Percentiles rank a stretch among this genome's conserved stretches.
phyloP scores from a whole-genome alignment of 345 rosid genomes.

The Lepidium aucheri region DNA sequence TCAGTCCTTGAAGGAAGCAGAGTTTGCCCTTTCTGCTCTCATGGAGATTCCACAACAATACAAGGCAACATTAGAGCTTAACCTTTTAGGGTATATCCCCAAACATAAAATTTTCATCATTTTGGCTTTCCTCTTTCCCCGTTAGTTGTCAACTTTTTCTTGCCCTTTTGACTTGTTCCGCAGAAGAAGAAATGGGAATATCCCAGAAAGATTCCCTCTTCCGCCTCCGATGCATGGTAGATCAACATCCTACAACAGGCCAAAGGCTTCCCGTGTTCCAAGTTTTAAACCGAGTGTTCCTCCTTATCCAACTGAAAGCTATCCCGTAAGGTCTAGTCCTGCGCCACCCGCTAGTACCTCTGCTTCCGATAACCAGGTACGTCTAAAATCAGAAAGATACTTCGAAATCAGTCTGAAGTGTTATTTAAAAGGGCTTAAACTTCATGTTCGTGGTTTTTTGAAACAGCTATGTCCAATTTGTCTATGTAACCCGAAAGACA shows the following conservation, averaged over 20 bases:
- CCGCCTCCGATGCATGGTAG: slow-evolving; percentile 59
- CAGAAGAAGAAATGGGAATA: slow-evolving; percentile 51
- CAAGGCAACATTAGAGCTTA: slow-evolving; percentile 84
- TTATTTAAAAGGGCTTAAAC: too few relatives aligned
- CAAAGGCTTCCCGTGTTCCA: slow-evolving; percentile 30
- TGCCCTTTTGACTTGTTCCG: not conserved
- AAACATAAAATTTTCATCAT: too few relatives aligned
- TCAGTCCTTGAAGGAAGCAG: slow-evolving; percentile 61
- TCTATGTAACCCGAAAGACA: slow-evolving; percentile 54
- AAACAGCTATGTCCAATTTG: slow-evolving; percentile 83
- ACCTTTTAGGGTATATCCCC: slow-evolving; percentile 53
- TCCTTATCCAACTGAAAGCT: slow-evolving; percentile 32
- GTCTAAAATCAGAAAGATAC: not conserved
- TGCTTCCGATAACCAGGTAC: slow-evolving; percentile 51
- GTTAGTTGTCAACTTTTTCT: not conserved
- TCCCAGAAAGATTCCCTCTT: slow-evolving; percentile 55
- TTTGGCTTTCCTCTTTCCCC: too few relatives aligned
- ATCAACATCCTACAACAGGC: slow-evolving; percentile 30
- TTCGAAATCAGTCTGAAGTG: too few relatives aligned
- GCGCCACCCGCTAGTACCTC: too few relatives aligned
- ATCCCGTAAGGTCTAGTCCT: too few relatives aligned
- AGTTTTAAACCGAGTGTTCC: slow-evolving; percentile 58
- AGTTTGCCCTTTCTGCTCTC: slow-evolving; percentile 86
- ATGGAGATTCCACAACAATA: slow-evolving; percentile 98
- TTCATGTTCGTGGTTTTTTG: not conserved